A percentile compares a stretch with the other conserved stretches of the same genome.
These are phyloP conservation scores for Inga leiocalycina DNA, from an alignment of 306 rosid species.

Conservation along the genomic window DNA sequence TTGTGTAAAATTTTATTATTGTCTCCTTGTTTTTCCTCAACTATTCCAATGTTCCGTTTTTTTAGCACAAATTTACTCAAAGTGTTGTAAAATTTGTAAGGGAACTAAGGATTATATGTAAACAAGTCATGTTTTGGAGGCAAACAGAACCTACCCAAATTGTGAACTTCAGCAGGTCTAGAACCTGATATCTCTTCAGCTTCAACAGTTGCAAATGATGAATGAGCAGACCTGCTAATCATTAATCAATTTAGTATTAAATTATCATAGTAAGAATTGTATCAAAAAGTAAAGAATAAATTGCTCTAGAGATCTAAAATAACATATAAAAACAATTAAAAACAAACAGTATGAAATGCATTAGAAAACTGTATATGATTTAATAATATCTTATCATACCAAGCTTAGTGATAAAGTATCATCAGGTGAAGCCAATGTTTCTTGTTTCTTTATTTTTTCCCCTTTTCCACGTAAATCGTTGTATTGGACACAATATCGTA, in stretches of 20 bases:
- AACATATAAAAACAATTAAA: neutral
- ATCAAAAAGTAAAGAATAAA: conserved; percentile 2
- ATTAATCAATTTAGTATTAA: conserved; percentile 11
- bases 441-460: neutral
- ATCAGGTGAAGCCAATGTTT: neutral
- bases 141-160: conserved; percentile 63
- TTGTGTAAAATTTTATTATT: neutral
- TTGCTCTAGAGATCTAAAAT: neutral
- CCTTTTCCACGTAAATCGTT: no score
- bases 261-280: neutral
- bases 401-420: neutral
- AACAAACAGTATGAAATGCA: neutral
- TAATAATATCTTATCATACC: neutral
- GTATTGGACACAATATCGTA: neutral
- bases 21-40: conserved; percentile 1
- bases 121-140: conserved; percentile 15
- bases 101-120: neutral
- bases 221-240: conserved; percentile 59
- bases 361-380: neutral
- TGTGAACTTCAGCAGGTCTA: conserved; percentile 84
- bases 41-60: neutral
- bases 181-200: conserved; percentile 83
- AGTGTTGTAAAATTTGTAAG: neutral
- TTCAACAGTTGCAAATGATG: conserved; percentile 70
- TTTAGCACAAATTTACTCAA: conserved; percentile 8